Evolutionary conservation across 1,284 basidiomycete genomes (phyloP).

Genomic region (Paramarasmius palmivorus): DNA sequence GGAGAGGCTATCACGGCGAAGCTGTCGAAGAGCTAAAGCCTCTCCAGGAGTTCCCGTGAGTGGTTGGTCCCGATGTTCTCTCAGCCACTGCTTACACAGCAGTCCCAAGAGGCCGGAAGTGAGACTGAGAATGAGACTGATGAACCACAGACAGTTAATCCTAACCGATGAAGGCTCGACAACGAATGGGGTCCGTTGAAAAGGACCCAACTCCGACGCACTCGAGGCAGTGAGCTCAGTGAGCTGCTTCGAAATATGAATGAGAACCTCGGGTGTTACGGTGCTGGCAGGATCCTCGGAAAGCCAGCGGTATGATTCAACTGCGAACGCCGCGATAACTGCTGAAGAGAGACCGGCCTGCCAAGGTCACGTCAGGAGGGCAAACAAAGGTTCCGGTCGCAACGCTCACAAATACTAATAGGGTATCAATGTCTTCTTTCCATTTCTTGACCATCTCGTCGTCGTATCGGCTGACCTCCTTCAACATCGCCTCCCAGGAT

Average conservation of each 20-base stretch:
- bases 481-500: background rate
- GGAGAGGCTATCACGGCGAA: slow-evolving; percentile 25
- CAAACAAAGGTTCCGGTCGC: background rate
- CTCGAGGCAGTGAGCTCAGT: background rate
- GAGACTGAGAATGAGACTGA: slow-evolving; percentile 22
- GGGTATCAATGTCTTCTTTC: background rate
- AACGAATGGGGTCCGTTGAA: background rate
- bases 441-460: background rate
- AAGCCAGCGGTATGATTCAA: slow-evolving; percentile 22
- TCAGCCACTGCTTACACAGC: slow-evolving; percentile 25
- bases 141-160: slow-evolving; percentile 26
- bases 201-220: background rate
- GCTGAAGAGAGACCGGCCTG: slow-evolving; percentile 25
- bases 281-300: slow-evolving; percentile 12
- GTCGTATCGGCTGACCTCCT: background rate
- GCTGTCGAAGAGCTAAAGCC: slow-evolving; percentile 20
- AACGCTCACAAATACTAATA: background rate
- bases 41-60: slow-evolving; percentile 19
- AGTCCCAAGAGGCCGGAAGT: slow-evolving; percentile 21
- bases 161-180: slow-evolving; percentile 7
- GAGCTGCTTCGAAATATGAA: slow-evolving; percentile 13
- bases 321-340: slow-evolving; percentile 20
- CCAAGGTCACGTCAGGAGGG: background rate
- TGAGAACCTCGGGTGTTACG: slow-evolving; percentile 13
- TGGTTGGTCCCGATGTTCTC: slow-evolving; percentile 20